Evolutionary conservation across 1,284 basidiomycete genomes (phyloP).

Genomic region (Irpex lacteus): DNA sequence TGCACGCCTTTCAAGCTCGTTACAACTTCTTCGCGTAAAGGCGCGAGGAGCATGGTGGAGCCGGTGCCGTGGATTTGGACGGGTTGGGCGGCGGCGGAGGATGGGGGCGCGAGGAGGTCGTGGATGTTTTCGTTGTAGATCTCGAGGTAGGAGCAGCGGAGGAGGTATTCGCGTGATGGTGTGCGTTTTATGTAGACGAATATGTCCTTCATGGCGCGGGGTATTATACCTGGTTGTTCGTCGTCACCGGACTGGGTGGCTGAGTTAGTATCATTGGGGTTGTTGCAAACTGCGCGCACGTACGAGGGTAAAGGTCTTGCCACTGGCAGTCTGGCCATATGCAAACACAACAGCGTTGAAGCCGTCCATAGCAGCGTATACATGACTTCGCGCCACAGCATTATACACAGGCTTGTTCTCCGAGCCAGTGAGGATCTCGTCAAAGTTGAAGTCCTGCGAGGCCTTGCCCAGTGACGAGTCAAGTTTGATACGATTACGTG

Average conservation of each 20-base stretch:
- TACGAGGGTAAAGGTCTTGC: constrained; percentile 91
- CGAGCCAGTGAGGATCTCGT: constrained; percentile 78
- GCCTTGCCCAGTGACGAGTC: constrained; percentile 46
- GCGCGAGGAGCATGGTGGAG: constrained; percentile 59
- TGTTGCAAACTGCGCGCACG: too few relatives aligned
- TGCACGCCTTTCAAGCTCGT: constrained; percentile 85
- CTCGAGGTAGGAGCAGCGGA: constrained; percentile 93
- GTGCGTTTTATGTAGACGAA: constrained; percentile 74
- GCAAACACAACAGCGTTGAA: constrained; percentile 96
- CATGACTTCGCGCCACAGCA: constrained; percentile 82
- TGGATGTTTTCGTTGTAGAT: constrained; percentile 96
- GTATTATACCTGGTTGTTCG: constrained; percentile 91
- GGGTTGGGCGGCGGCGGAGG: constrained; percentile 54
- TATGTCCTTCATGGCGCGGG: constrained; percentile 85
- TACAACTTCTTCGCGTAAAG: constrained; percentile 88
- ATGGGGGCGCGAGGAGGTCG: constrained; percentile 79
- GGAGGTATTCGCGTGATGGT: constrained; percentile 84
- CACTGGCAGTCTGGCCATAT: constrained; percentile 88
- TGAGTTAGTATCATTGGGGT: too few relatives aligned
- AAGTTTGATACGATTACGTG: constrained; percentile 52
- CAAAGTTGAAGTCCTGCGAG: constrained; percentile 62
- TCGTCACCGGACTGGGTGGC: constrained; percentile 62
- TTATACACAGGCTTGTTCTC: constrained; percentile 87
- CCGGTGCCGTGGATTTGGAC: constrained; percentile 71
- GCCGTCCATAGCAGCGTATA: constrained; percentile 92